Percentiles rank a stretch among this genome's conserved stretches.
These are phyloP conservation scores for Candida vaughaniae DNA, from an alignment of 805 yeast species.

Conservation along the genomic window DNA sequence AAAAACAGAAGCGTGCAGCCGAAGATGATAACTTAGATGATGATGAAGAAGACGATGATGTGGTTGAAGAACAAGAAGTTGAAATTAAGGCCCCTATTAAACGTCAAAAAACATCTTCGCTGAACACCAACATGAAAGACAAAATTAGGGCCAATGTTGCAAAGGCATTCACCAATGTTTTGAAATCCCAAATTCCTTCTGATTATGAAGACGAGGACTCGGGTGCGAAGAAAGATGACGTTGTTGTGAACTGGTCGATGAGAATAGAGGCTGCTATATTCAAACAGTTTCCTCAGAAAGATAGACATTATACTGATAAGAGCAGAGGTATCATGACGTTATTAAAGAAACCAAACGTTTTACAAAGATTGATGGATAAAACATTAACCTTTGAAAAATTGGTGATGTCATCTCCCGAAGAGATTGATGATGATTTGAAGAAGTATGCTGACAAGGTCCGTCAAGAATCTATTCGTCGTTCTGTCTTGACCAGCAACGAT, in stretches of 20 bases:
- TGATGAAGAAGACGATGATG: slow-evolving; percentile 1
- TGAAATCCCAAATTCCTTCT: slow-evolving; percentile 39
- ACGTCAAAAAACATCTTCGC: neutral
- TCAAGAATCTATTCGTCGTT: slow-evolving; percentile 63
- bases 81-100: neutral
- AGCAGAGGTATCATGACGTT: slow-evolving; percentile 51
- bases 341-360: slow-evolving; percentile 56
- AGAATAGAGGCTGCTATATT: slow-evolving; percentile 53
- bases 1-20: neutral
- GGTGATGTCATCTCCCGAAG: slow-evolving; percentile 67
- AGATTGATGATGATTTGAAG: slow-evolving; percentile 76
- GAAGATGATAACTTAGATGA: neutral
- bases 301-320: slow-evolving; percentile 59
- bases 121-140: slow-evolving; percentile 10
- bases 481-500: slow-evolving; percentile 60
- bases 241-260: slow-evolving; percentile 47
- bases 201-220: slow-evolving; percentile 20
- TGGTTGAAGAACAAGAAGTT: neutral
- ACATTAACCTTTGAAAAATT: slow-evolving; percentile 55
- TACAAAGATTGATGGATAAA: slow-evolving; percentile 56
- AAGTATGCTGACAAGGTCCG: slow-evolving; percentile 69
- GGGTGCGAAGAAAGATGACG: slow-evolving; percentile 23
- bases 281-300: slow-evolving; percentile 28
- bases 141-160: slow-evolving; percentile 50
- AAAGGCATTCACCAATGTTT: slow-evolving; percentile 49